Base-by-base conservation (phyloP, 495 filamentous ascomycete species). In the Penicillium subrubescens region DNA sequence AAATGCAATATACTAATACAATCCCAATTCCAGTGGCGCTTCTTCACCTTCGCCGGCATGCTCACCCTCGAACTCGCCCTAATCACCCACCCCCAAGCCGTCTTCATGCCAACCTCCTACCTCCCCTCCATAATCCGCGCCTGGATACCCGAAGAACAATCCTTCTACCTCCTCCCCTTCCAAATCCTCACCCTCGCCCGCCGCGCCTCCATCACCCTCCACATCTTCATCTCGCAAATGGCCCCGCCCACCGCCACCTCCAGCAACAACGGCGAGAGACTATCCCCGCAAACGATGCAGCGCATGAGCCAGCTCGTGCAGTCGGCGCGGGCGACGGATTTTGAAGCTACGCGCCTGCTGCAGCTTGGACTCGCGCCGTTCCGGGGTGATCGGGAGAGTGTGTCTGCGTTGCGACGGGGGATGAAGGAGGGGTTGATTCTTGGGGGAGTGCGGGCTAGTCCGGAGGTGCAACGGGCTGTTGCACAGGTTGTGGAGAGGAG, bases 161-260 rank as follows among this genome's bases (percentile, higher is more conserved):
- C 53, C 53, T 56, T 80, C 31, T 88, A 89, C 62, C 90, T 95
- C 54, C 81, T 97, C n/a, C 95, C 92, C 12, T 99, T 96, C 74
- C 93, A 99, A 76, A 83, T 89, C 66, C 81, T 97, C 35, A 69
- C 82, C 15, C 82, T 99, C n/a, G 87, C 90, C 3, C 86, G 93
- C 35, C 94, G 90, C 74, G 74, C 90, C 19, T 83, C 86, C 8
- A 80, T 98, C 54, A 92, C 90, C n/a, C 69, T 93, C 21, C 94
- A 93, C 75, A 94, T 97, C 53, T 96, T 94, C 64, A 88, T 97
- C 61, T 89, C 88, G n/a, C 92, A 97, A 76, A 84, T 96, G 21
- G 72, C 78, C 2, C 81, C 81, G 11, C 68, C 75, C 3, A 59
- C 33, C 19, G 29, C 52, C 25, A 61, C 37, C 35, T 8, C 43